These are phyloP conservation scores for Rubia yunnanensis DNA, from an alignment of 257 asterid genomes.

Conservation along the genomic window DNA sequence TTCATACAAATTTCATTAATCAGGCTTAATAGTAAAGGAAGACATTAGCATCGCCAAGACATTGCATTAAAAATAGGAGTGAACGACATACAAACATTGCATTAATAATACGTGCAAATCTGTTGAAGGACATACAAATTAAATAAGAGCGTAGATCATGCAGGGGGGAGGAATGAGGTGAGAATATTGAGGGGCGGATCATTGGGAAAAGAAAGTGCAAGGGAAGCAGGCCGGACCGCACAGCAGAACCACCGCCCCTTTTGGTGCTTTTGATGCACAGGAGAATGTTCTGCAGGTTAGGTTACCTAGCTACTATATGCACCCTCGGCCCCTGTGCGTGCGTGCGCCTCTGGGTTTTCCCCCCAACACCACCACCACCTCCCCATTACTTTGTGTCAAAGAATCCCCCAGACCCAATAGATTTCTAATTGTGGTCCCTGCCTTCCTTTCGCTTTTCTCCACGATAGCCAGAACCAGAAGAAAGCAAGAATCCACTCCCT, in stretches of 20 bases:
- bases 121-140: no score
- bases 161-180: no score
- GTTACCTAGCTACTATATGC: not conserved
- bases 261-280: slow-evolving; percentile 34
- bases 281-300: slow-evolving; percentile 39
- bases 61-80: no score
- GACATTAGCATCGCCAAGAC: no score
- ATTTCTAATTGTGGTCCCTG: slow-evolving; percentile 29
- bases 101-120: no score
- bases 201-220: not conserved
- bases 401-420: slow-evolving; percentile 25
- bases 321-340: not conserved
- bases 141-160: no score
- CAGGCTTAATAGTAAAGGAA: no score
- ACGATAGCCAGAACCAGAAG: not conserved
- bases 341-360: not conserved
- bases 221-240: not conserved
- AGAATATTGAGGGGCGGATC: no score
- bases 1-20: no score
- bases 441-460: slow-evolving; percentile 14
- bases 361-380: not conserved
- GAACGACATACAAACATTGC: no score
- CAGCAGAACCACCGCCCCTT: slow-evolving; percentile 9
- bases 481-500: slow-evolving; percentile 21
- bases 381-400: not conserved